Evolutionary conservation across 2,329 filamentous ascomycete species (phyloP).

Genomic region (Xylariaceae sp.): DNA sequence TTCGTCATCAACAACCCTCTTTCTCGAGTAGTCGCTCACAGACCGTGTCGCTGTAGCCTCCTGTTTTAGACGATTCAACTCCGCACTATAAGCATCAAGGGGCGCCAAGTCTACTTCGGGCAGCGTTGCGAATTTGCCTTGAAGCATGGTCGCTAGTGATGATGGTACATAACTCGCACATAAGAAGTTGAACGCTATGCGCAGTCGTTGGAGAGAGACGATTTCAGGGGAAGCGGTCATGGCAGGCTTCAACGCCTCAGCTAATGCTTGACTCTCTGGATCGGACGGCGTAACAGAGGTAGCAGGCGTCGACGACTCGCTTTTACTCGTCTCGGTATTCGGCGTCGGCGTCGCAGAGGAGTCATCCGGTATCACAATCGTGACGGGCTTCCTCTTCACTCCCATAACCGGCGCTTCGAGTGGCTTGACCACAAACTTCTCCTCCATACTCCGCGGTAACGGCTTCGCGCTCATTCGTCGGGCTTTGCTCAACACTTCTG

Average conservation of each 20-base stretch:
- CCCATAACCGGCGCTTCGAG: constrained; percentile 72
- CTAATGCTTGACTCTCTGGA: constrained; percentile 11
- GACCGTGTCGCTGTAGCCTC: constrained; percentile 67
- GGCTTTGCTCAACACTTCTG: constrained; percentile 65
- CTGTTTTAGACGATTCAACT: constrained; percentile 61
- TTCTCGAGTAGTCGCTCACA: constrained; percentile 64
- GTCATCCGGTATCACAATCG: constrained; percentile 6
- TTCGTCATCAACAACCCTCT: constrained; percentile 62
- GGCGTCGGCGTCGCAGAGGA: constrained; percentile 26
- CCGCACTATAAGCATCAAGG: constrained; percentile 63
- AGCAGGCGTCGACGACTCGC: constrained; percentile 43
- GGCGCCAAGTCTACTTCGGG: constrained; percentile 58
- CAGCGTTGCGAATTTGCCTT: constrained; percentile 34
- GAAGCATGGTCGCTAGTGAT: constrained; percentile 39
- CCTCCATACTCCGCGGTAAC: constrained; percentile 76
- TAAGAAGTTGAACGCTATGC: constrained; percentile 61
- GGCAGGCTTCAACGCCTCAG: constrained; percentile 33
- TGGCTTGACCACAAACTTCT: constrained; percentile 70
- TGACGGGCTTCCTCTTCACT: constrained; percentile 52
- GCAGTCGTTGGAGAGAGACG: constrained; percentile 56
- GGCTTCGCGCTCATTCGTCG: constrained; percentile 57
- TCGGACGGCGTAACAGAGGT: constrained; percentile 37
- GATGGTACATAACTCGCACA: constrained; percentile 54
- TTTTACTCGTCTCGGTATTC: constrained; percentile 35
- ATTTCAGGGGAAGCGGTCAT: constrained; percentile 47